Base-by-base conservation (phyloP, 2,329 filamentous ascomycete species). In the Clonostachys solani region DNA sequence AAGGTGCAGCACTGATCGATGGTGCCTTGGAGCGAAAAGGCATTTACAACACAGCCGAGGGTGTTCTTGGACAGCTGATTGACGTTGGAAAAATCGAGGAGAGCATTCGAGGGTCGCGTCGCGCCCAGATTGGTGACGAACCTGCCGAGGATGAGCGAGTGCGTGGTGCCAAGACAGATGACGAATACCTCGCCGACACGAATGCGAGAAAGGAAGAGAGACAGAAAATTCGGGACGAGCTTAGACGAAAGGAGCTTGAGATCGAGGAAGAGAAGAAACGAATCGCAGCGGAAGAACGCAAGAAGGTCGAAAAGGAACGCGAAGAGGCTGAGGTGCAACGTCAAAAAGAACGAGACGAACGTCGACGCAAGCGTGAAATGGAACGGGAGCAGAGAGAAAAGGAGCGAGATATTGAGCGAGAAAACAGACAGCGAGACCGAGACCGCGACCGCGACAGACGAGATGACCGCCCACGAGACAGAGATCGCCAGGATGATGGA, bases 11-110 rank as follows among this genome's bases (percentile, higher is more conserved):
- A 1, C 76, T 95, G 5, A 84, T 92, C 38, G 87, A 92, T 61
- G 88, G 89, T 48, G 86, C 86, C 1, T 79, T 89, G 16, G 87
- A 92, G 57, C 81, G 89, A 50, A 85, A 82, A 17, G 85, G 86
- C 23, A 81, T 91, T 29, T 94, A 92, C 57, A 81, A 85, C 50
- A 80, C 81, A 55, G 86, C 86, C 1, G 81, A 88, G 56, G 74
- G 77, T 8, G 79, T 84, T 44, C 82, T 92, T 43, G 79, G 83
- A 50, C 71, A 77, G 29, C 72, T 90, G 49, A 86, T 92, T 49
- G 81, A 88, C 57, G 75, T 84, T 42, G 71, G 72, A 10, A 78
- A 82, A 23, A 89, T 90, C 49, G 84, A 90, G 59, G 71, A 75
- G 23, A 81, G 81, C 44, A 82, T 92, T 59, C 81, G 88, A 50